Evolutionary conservation across 2,329 filamentous ascomycete genomes (phyloP).

Genomic region (Westerdykella aurantiaca): DNA sequence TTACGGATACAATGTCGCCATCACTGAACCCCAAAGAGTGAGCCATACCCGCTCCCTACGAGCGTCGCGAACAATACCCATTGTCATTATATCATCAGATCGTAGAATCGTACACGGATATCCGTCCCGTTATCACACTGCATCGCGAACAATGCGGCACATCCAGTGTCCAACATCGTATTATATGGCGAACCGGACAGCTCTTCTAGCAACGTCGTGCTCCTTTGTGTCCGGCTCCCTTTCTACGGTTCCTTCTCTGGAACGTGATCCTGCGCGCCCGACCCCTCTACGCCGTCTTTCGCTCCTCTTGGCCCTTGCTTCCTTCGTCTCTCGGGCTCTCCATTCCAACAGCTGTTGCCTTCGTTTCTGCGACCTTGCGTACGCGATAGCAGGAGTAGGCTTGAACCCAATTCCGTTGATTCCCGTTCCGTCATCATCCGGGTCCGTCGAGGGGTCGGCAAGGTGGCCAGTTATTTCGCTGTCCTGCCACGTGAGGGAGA

Average conservation of each 20-base stretch:
- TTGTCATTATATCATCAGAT: slow-evolving; percentile 7
- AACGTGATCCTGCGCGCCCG: slow-evolving; percentile 15
- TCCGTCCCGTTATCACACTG: background rate
- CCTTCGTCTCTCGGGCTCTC: slow-evolving; percentile 53
- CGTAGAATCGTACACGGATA: slow-evolving; percentile 8
- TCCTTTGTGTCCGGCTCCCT: slow-evolving; percentile 12
- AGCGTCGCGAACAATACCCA: background rate
- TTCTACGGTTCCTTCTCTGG: slow-evolving; percentile 25
- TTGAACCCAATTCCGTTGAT: slow-evolving; percentile 60
- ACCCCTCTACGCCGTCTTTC: slow-evolving; percentile 43
- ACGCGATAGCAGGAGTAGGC: slow-evolving; percentile 55
- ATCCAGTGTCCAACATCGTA: background rate
- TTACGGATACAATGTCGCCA: background rate
- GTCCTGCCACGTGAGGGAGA: slow-evolving; percentile 51
- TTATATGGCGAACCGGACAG: slow-evolving; percentile 32
- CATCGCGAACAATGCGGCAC: background rate
- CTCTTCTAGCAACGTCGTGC: slow-evolving; percentile 12
- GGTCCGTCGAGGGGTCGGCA: slow-evolving; percentile 45
- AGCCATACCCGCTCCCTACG: background rate
- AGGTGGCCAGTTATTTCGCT: slow-evolving; percentile 58
- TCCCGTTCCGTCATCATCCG: slow-evolving; percentile 57
- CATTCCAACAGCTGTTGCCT: slow-evolving; percentile 56
- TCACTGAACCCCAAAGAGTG: background rate
- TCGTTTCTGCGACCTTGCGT: slow-evolving; percentile 51
- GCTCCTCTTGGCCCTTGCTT: slow-evolving; percentile 53